phyloP scores from a whole-genome alignment of 2,329 filamentous ascomycete genomes.

The Clathrospora elynae region DNA sequence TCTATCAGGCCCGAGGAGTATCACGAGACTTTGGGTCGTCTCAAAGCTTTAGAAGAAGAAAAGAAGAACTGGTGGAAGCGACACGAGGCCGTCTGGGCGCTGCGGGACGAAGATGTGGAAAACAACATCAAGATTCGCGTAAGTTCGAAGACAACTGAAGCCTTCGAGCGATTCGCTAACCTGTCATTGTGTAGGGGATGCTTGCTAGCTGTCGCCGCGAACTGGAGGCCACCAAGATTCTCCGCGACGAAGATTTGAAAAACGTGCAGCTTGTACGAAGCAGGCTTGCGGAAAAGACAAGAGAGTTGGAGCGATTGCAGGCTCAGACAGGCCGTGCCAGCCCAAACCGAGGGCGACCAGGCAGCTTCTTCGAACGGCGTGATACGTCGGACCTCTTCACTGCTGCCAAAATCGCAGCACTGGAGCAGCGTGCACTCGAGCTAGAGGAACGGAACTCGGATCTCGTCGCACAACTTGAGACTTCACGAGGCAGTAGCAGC shows the following conservation, averaged over 20 bases:
- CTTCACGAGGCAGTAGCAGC: constrained; percentile 32
- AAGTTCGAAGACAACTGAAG: constrained; percentile 3
- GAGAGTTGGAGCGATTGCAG: constrained; percentile 41
- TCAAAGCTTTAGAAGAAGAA: constrained; percentile 46
- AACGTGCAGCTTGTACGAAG: constrained; percentile 49
- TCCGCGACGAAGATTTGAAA: constrained; percentile 51
- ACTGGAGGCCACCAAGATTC: constrained; percentile 47
- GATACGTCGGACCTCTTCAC: constrained; percentile 50
- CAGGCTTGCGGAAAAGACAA: constrained; percentile 50
- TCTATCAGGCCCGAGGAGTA: constrained; percentile 49
- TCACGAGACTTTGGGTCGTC: constrained; percentile 32
- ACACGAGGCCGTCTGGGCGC: constrained; percentile 49
- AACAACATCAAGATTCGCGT: constrained; percentile 52
- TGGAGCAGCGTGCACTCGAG: constrained; percentile 52
- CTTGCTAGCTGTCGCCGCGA: constrained; percentile 49
- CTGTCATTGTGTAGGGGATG: constrained; percentile 24
- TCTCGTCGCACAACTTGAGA: constrained; percentile 39
- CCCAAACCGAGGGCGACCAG: constrained; percentile 35
- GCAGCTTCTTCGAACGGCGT: constrained; percentile 42
- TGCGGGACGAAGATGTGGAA: constrained; percentile 52
- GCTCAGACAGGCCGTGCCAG: constrained; percentile 29
- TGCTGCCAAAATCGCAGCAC: constrained; percentile 49
- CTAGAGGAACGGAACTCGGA: constrained; percentile 50
- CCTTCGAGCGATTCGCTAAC: constrained; percentile 6
- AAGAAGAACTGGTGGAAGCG: constrained; percentile 45